Evolutionary conservation across 805 yeast genomes (phyloP).

Genomic region (Kazachstania psychrophila): DNA sequence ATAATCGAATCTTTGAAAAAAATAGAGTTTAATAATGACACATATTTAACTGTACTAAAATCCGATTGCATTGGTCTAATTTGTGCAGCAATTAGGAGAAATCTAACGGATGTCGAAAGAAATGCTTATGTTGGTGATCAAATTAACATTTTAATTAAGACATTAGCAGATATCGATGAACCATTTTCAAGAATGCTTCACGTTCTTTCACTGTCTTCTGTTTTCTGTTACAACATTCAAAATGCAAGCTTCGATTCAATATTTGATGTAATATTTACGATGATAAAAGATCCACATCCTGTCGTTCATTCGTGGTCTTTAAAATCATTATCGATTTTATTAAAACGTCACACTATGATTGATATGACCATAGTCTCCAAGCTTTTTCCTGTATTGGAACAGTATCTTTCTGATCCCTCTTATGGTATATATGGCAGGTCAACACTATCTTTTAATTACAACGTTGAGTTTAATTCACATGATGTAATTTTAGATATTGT

Average conservation of each 20-base stretch:
- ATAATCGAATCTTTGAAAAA: slow-evolving; percentile 43
- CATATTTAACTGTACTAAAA: slow-evolving; percentile 37
- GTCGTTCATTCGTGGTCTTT: slow-evolving; percentile 68
- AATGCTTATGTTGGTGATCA: slow-evolving; percentile 30
- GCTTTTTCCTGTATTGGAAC: slow-evolving; percentile 34
- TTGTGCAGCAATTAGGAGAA: slow-evolving; percentile 26
- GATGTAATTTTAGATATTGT: slow-evolving; percentile 37
- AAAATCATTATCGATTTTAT: slow-evolving; percentile 44
- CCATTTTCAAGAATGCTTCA: slow-evolving; percentile 58
- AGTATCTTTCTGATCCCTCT: slow-evolving; percentile 37
- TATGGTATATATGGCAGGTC: slow-evolving; percentile 41
- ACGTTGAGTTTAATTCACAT: slow-evolving; percentile 38
- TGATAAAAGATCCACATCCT: slow-evolving; percentile 77
- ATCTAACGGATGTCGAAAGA: slow-evolving; percentile 5
- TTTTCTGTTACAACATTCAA: slow-evolving; percentile 35
- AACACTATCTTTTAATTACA: slow-evolving; percentile 41
- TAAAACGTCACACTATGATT: slow-evolving; percentile 47
- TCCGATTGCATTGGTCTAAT: slow-evolving; percentile 53
- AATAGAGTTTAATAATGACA: slow-evolving; percentile 34
- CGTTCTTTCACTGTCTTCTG: slow-evolving; percentile 40
- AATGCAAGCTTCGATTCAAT: slow-evolving; percentile 36
- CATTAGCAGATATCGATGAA: slow-evolving; percentile 53
- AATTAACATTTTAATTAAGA: slow-evolving; percentile 48
- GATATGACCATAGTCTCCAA: slow-evolving; percentile 37
- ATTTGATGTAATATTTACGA: slow-evolving; percentile 47